Base-by-base conservation (phyloP, 2,329 filamentous ascomycete genomes). In the Monilinia fructigena region DNA sequence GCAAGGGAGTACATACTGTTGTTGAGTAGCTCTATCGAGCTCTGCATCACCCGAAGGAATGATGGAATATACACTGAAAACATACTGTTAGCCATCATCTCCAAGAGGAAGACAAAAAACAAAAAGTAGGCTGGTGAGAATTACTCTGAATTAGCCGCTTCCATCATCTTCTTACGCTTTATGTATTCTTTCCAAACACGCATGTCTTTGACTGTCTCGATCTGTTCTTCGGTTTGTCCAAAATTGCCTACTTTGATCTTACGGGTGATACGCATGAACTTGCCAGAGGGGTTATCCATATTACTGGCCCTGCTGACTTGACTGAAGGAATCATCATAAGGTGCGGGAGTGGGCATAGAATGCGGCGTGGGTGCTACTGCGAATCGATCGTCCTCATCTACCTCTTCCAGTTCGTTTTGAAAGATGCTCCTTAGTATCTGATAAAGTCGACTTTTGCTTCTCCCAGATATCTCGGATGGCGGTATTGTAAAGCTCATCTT, bases 401-500 rank as follows among this genome's bases (percentile, higher is more conserved):
- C 72, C 23, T 67, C 56, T 45, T 73, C 72, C 31, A 72, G 64
- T 53, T 89, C 86, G 60, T 83, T 82, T 82, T 70, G 88, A 85
- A 62, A 86, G 85, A 71, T 87, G 88, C 68, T 92, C 89, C 56
- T 89, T 84, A 1, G 81, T 81, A 66, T 95, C 90, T 8, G 88
- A 88, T 8, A 98, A 82, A 63, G 89, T 94, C 18, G 85, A 80
- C 77, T 90, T 92, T 77, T 98, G 94, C 71, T 90, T 88, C 68
- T 92, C 89, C 95, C 95, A 99, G 68, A 98, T 97, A 68, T 91
- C 88, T 66, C 89, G 86, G 72, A 99, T 97, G 28, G 92, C 92
- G 63, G 93, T 89, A 72, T 96, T 92, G 76, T 99, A 99, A 73
- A 92, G 90, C 69, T 87, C 89, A 75, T 98, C 92, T 77, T 99